Evolutionary conservation across 352 stramenopile species (phyloP).

Genomic region (Globisporangium perplexum): DNA sequence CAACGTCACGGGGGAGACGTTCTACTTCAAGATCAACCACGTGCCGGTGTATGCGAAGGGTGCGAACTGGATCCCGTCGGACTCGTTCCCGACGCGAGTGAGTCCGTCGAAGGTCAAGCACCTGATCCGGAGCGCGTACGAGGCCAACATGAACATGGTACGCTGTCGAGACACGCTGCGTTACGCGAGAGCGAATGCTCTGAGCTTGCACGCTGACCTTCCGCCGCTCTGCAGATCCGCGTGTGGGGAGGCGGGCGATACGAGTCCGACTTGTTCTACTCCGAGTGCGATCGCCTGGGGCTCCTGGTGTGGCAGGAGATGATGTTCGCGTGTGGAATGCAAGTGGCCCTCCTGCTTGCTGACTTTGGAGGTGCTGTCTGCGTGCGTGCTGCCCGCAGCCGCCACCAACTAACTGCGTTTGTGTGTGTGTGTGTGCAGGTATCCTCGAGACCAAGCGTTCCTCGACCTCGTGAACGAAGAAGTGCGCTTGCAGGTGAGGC

Average conservation of each 20-base stretch:
- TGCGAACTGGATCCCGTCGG: constrained; percentile 73
- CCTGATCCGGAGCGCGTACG: constrained; percentile 43
- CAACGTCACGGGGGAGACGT: constrained; percentile 42
- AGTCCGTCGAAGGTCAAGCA: constrained; percentile 31
- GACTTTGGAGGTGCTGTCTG: neutral
- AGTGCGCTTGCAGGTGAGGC: constrained; percentile 51
- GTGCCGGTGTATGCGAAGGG: constrained; percentile 69
- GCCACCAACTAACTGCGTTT: neutral
- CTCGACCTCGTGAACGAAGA: constrained; percentile 49
- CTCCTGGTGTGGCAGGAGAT: constrained; percentile 89
- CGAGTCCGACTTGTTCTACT: constrained; percentile 80
- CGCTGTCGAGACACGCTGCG: neutral
- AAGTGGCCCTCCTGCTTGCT: constrained; percentile 13
- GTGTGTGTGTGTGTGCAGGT: constrained; percentile 9
- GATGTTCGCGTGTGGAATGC: constrained; percentile 89
- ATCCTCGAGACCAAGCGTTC: constrained; percentile 59
- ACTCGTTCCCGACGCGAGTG: constrained; percentile 67
- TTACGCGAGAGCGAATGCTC: neutral
- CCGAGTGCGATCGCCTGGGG: constrained; percentile 68
- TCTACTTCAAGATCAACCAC: constrained; percentile 71
- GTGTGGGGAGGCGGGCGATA: constrained; percentile 88
- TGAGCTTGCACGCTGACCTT: neutral
- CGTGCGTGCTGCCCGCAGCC: neutral
- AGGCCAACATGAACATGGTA: constrained; percentile 86
- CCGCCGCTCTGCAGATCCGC: constrained; percentile 33